These are phyloP conservation scores for Acer saccharum DNA, from an alignment of 345 rosid genomes.

Conservation along the genomic window DNA sequence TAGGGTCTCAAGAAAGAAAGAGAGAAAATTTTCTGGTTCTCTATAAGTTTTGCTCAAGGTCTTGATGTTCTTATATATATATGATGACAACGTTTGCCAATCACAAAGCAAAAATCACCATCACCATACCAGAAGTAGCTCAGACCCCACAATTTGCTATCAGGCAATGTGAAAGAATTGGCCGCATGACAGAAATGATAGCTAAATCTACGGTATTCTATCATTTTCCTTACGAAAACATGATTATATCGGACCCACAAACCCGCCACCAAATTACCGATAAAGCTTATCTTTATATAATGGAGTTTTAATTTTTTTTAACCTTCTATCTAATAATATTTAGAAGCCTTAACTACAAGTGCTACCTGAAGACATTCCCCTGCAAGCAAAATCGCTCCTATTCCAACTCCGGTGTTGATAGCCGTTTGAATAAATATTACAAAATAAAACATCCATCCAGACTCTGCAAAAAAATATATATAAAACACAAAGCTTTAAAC, in stretches of 20 bases:
- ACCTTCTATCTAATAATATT: not conserved
- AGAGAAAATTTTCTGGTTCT: not conserved
- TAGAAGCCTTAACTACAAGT: conserved; percentile 1
- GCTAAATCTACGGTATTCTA: too few species aligned
- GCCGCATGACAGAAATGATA: too few species aligned
- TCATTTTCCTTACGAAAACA: not conserved
- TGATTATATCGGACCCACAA: not conserved
- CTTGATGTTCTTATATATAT: not conserved
- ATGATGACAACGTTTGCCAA: not conserved
- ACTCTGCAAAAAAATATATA: conserved; percentile 53
- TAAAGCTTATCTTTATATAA: not conserved
- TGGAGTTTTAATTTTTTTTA: too few species aligned
- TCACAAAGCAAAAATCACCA: conserved; percentile 6
- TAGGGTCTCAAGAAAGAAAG: not conserved
- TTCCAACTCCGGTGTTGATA: conserved; percentile 86
- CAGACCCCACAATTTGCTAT: too few species aligned
- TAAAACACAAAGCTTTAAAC: too few species aligned
- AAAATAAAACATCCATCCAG: conserved; percentile 97
- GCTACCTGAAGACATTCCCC: conserved; percentile 86
- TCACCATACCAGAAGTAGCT: not conserved
- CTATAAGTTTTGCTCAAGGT: not conserved
- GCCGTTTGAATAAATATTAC: conserved; percentile 89
- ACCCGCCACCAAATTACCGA: not conserved
- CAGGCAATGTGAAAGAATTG: too few species aligned
- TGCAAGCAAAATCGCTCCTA: conserved; percentile 82